Evolutionary conservation across 495 filamentous ascomycete genomes (phyloP).

Genomic region (Lindgomyces ingoldianus): DNA sequence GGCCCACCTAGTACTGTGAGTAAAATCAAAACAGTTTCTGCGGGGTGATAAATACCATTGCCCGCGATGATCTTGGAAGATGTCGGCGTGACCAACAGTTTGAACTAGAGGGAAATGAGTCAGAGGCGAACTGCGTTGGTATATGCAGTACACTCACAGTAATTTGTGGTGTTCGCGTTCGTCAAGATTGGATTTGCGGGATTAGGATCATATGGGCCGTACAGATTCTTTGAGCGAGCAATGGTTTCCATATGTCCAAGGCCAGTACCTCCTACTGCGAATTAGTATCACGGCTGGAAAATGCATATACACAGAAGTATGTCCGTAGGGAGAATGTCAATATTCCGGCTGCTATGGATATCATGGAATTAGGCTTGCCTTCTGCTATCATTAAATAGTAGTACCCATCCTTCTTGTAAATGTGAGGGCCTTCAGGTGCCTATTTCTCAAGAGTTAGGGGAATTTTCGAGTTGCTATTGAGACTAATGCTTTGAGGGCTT

Average conservation of each 20-base stretch:
- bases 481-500: neutral
- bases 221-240: conserved; percentile 51
- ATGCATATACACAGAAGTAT: too few relatives aligned
- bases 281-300: too few relatives aligned
- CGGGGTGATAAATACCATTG: conserved; percentile 50
- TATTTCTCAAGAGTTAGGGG: conserved; percentile 1
- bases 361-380: conserved; percentile 33
- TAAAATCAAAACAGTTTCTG: too few relatives aligned
- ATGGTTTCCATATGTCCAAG: conserved; percentile 58
- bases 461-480: neutral
- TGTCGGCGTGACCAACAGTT: conserved; percentile 53
- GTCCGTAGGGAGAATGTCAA: too few relatives aligned
- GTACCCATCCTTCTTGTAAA: conserved; percentile 64
- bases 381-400: conserved; percentile 71
- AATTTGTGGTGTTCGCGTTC: conserved; percentile 53
- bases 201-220: conserved; percentile 59
- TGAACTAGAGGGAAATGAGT: conserved; percentile 41
- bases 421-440: conserved; percentile 65
- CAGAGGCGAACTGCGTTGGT: neutral
- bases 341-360: neutral
- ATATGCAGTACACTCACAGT: conserved; percentile 33
- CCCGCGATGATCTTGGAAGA: conserved; percentile 51
- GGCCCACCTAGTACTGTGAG: conserved; percentile 51
- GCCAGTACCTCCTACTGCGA: conserved; percentile 53
- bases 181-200: conserved; percentile 58